phyloP scores from a whole-genome alignment of 2,329 filamentous ascomycete genomes.

The Botrytis byssoidea region DNA sequence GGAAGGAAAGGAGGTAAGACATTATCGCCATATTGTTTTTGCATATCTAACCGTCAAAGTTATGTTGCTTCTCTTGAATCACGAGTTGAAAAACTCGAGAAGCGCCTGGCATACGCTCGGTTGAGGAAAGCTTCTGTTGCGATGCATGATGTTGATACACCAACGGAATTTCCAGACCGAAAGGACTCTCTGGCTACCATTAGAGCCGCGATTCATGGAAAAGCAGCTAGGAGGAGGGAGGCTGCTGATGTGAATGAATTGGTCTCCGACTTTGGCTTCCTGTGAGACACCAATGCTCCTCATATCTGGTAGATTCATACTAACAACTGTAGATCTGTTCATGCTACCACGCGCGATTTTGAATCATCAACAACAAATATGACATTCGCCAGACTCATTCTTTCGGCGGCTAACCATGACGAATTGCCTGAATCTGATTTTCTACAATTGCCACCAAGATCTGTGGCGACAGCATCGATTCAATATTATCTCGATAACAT shows the following conservation, averaged over 20 bases:
- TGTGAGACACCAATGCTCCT: conserved; percentile 53
- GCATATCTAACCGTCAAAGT: conserved; percentile 39
- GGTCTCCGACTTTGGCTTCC: conserved; percentile 88
- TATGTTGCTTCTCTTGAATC: conserved; percentile 96
- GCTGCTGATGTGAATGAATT: conserved; percentile 86
- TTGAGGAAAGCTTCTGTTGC: conserved; percentile 69
- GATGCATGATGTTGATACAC: conserved; percentile 58
- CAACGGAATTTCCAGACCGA: conserved; percentile 51
- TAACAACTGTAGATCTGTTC: conserved; percentile 67
- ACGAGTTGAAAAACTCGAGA: conserved; percentile 83
- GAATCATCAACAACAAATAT: conserved; percentile 84
- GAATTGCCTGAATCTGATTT: conserved; percentile 62
- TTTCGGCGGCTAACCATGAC: conserved; percentile 78
- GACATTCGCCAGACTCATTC: conserved; percentile 85
- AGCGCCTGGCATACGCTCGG: conserved; percentile 67
- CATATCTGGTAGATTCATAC: neutral
- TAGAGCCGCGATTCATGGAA: conserved; percentile 61
- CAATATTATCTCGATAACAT: conserved; percentile 85
- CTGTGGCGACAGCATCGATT: conserved; percentile 65
- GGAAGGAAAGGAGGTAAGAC: conserved; percentile 81
- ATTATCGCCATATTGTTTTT: neutral
- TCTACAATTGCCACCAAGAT: conserved; percentile 66
- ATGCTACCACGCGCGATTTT: conserved; percentile 91
- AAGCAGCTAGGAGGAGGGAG: conserved; percentile 65
- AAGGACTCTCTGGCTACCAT: conserved; percentile 63